These are phyloP conservation scores for Aspergillus sp. DNA, from an alignment of 2,329 filamentous ascomycete genomes.

Conservation along the genomic window DNA sequence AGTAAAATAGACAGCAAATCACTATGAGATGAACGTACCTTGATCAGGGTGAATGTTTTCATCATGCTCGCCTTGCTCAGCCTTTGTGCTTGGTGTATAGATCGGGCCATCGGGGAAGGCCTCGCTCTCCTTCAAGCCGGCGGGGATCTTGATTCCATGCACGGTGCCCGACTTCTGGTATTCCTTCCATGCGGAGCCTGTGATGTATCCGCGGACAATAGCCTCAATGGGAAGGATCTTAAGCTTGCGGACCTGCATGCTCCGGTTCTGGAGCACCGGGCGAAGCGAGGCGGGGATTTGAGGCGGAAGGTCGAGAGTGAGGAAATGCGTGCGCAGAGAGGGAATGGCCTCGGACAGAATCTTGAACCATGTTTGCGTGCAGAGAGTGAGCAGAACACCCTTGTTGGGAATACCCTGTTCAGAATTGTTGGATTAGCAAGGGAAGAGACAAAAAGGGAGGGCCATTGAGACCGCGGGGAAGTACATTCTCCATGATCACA, in stretches of 20 bases:
- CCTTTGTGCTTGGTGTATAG: slow-evolving; percentile 82
- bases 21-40: slow-evolving; percentile 35
- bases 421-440: slow-evolving; percentile 18
- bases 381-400: slow-evolving; percentile 62
- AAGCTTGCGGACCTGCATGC: slow-evolving; percentile 72
- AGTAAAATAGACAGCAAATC: no score
- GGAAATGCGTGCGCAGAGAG: slow-evolving; percentile 58
- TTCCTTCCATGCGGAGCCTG: slow-evolving; percentile 78
- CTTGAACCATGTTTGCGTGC: slow-evolving; percentile 66
- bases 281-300: slow-evolving; percentile 45
- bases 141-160: slow-evolving; percentile 67
- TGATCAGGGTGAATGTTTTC: slow-evolving; percentile 76
- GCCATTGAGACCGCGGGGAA: slow-evolving; percentile 15
- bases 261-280: slow-evolving; percentile 56
- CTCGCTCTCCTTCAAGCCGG: slow-evolving; percentile 66
- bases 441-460: slow-evolving; percentile 38
- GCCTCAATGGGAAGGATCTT: slow-evolving; percentile 75
- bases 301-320: slow-evolving; percentile 54
- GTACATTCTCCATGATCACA: slow-evolving; percentile 76
- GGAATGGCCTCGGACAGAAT: slow-evolving; percentile 55
- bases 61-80: slow-evolving; percentile 71
- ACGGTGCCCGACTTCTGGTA: slow-evolving; percentile 71
- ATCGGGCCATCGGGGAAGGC: slow-evolving; percentile 63
- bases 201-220: slow-evolving; percentile 87
- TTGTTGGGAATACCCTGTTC: slow-evolving; percentile 62